A percentile compares a stretch with the other conserved stretches of the same genome.
Conservation (phyloP, 2,329 filamentous ascomycete genomes). For the Neoscytalidium dimidiatum region DNA sequence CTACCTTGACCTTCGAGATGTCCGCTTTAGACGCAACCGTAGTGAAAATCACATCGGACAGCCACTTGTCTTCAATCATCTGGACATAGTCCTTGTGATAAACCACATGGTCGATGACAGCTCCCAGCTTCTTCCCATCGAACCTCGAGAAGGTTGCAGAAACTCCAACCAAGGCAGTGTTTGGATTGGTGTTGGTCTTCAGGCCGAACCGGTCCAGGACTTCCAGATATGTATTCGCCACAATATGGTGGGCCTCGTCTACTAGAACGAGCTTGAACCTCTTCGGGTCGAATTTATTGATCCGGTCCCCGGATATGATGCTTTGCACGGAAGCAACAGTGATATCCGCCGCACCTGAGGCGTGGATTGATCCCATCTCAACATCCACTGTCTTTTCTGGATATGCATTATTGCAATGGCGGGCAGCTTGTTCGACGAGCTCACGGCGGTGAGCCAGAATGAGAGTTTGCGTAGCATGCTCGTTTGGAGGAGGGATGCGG, state of each 20-base stretch:
- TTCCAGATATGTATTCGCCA: constrained; percentile 76
- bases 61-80: constrained; percentile 88
- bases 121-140: constrained; percentile 79
- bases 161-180: constrained; percentile 74
- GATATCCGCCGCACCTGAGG: constrained; percentile 83
- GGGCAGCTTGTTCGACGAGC: constrained; percentile 89
- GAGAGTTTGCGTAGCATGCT: constrained; percentile 72
- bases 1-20: constrained; percentile 66
- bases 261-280: constrained; percentile 89
- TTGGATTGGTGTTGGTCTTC: constrained; percentile 45
- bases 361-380: constrained; percentile 81
- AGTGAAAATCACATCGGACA: constrained; percentile 90
- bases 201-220: constrained; percentile 79
- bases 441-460: constrained; percentile 92
- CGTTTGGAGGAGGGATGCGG: constrained; percentile 61
- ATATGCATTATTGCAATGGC: constrained; percentile 79
- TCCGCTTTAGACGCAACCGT: constrained; percentile 84
- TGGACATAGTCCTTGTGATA: constrained; percentile 86
- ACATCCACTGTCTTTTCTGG: constrained; percentile 81
- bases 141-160: constrained; percentile 81
- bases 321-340: constrained; percentile 90
- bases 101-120: constrained; percentile 91
- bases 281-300: constrained; percentile 78
- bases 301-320: constrained; percentile 72
- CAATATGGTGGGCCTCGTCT: constrained; percentile 96